Base-by-base conservation (phyloP, 208 protist species). In the Willaertia magna region DNA sequence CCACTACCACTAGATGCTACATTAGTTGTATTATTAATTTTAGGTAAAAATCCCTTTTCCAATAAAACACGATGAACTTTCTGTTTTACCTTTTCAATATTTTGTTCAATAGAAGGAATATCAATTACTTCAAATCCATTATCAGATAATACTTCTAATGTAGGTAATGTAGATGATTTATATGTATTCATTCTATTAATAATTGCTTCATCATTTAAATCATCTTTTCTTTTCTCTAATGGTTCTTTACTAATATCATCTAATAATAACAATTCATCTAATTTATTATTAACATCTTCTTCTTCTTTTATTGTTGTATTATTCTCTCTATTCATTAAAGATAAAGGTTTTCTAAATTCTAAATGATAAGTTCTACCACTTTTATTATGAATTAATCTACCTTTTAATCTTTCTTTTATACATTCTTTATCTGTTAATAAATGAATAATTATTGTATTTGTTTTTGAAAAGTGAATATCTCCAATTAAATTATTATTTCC, bases 371-470 rank as follows among this genome's bases (percentile, higher is more conserved):
- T 78, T 26, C 74, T 26, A 44, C 74, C 74, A 46, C 40, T 47
- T 78, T 78, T 40, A 46, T 78, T n/a, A 78, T 78, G 74, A 78
- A 78, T 78, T 39, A 78, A n/a, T 78, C 74, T 78, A 44, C 74
- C 74, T 46, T 46, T 78, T 39, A 78, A 78, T 46, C 74, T 40
- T 46, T 78, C 42, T 39, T 78, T 78, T 18, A 78, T 78, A 42
- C 40, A 42, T 47, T 78, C 74, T 39, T 78, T 78, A 46, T 78
- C 74, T 22, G 20, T 14, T 4, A 78, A n/a, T 16, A 78, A 46
- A 44, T 78, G 74, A 42, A 78, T 11, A 42, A 78, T 46, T 0
- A 78, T 20, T 20, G 74, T 78, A 46, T 78, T 40, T 26, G 9
- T 12, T 46, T 47, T 78, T 18, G 74, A 42, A 46, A 78, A 78